Percentiles rank a stretch among this genome's conserved stretches.
phyloP scores from a whole-genome alignment of 192 early-diverging fungal genomes.

The Coemansia pectinata region DNA sequence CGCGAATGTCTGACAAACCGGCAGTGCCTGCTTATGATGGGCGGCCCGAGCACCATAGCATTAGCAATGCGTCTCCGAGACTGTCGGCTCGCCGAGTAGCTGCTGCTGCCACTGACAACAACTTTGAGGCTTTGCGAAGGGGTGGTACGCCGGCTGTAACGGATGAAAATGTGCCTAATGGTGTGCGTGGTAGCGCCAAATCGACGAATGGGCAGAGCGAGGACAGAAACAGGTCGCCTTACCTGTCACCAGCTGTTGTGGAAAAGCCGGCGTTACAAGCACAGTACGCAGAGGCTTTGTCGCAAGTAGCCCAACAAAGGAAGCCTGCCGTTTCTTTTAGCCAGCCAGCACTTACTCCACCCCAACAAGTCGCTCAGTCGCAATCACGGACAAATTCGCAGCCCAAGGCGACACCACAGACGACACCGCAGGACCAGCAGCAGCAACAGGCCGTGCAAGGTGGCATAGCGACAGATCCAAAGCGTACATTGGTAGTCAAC shows the following conservation, averaged over 20 bases:
- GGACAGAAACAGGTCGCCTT: conserved; percentile 11
- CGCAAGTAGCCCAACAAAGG: conserved; percentile 15
- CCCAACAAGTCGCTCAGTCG: conserved; percentile 8
- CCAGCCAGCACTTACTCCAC: neutral
- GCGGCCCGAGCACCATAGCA: conserved; percentile 11
- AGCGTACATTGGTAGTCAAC: conserved; percentile 50
- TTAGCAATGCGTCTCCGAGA: conserved; percentile 28
- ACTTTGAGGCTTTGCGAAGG: conserved; percentile 31
- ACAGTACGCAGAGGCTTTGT: conserved; percentile 17
- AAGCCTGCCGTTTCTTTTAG: neutral
- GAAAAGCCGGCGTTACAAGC: conserved; percentile 23
- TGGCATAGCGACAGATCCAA: conserved; percentile 29
- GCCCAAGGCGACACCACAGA: conserved; percentile 2
- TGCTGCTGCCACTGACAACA: conserved; percentile 8
- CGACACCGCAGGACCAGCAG: conserved; percentile 5
- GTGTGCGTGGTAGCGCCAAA: neutral
- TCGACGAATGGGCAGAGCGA: neutral
- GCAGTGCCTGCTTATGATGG: neutral
- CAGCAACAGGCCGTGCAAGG: neutral
- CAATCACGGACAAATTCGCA: conserved; percentile 7
- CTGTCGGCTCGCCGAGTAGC: conserved; percentile 21
- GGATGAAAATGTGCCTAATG: neutral
- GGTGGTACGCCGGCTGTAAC: conserved; percentile 6
- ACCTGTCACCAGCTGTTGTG: conserved; percentile 14
- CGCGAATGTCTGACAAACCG: conserved; percentile 1